Base-by-base conservation (phyloP, 2,329 filamentous ascomycete genomes). In the Colletotrichum musicola region DNA sequence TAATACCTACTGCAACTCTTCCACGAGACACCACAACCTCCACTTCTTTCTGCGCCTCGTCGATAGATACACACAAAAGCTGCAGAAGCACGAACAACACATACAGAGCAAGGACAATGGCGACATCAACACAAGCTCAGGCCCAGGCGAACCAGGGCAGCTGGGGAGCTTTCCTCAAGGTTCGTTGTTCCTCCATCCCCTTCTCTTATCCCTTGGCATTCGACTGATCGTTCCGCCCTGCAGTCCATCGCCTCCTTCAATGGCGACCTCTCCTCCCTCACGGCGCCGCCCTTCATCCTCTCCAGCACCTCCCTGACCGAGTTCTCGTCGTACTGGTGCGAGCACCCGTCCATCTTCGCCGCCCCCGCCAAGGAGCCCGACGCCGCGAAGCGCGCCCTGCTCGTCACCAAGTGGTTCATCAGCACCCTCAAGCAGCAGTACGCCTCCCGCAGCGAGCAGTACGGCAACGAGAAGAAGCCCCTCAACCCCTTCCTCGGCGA, bases 391-490 rank as follows among this genome's bases (percentile, higher is more conserved):
- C 90, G 95, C 70, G 91, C 93, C 20, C 82, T 97, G 73, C 85
- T 95, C 40, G 95, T 98, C n/a, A 84, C 98, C 74, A 97, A 95
- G 81, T 98, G 95, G 95, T 98, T 98, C 83, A 83, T 98, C 63
- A 95, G 90, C 76, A 97, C 95, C 4, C 85, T 98, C 60, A 97
- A 96, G 83, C 93, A 97, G 81, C 94, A 97, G 78, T 90, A 91
- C 75, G 88, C 88, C 66, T 89, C 85, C 75, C 86, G 88, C 68
- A 97, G 93, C 77, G 95, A 98, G 74, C 84, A 90, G 74, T 90
- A 86, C 72, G 94, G 94, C 57, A 96, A 94, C 76, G 95, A 98
- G 85, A 98, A 98, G 89, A 99, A 98, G 85, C 95, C 95, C 2
- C 83, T 99, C 68, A 98, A 99, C 77, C 96, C 96, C 0, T 98